Base-by-base conservation (phyloP, 352 stramenopile genomes). In the Saprolegnia parasitica region DNA sequence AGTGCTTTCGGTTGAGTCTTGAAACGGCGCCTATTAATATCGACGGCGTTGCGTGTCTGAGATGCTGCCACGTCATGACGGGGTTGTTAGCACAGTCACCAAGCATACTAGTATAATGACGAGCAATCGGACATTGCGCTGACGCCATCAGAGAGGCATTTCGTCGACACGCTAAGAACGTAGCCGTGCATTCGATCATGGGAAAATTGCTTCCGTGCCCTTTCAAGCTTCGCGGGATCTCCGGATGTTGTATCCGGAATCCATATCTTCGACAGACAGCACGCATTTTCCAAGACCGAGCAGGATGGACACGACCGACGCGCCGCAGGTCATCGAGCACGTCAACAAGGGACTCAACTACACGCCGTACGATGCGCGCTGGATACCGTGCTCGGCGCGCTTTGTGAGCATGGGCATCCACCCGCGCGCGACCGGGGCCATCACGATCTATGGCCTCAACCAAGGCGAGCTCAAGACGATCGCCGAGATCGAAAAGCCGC, bases 251-350 rank as follows among this genome's bases (percentile, higher is more conserved):
- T 49, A 49, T 49, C 42, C 42, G 42, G 42, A 2, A 15, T 15
- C 13, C 42, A 49, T 2, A 49, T 49, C 42, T 49, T 49, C 42
- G 42, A 49, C 42, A 49, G 10, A 49, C 13, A 35, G 29, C 2
- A 35, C 5, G 42, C 42, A 49, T 49, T 49, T 49, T 70, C 13
- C 47, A 64, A 39, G 5, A 45, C 15, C 8, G 54, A 65, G 57
- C 39, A 79, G 21, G 13, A 98, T 98, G 93, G 95, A 98, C 74
- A 97, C 90, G 54, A 98, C 91, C 21, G 88, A 98, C 67, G 96
- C 96, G 64, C 96, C 96, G 70, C 92, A 98, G 79, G 89, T 99
- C 72, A 98, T 99, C 68, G 96, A 99, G 79, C 95, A 99, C 81
- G 83, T 97, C 55, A 92, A 89, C 76, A 87, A 95, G 74, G 92